A percentile compares a stretch with the other conserved stretches of the same genome.
Conservation (phyloP, 768 basidiomycete genomes). For the Cystofilobasidium bisporidii region DNA sequence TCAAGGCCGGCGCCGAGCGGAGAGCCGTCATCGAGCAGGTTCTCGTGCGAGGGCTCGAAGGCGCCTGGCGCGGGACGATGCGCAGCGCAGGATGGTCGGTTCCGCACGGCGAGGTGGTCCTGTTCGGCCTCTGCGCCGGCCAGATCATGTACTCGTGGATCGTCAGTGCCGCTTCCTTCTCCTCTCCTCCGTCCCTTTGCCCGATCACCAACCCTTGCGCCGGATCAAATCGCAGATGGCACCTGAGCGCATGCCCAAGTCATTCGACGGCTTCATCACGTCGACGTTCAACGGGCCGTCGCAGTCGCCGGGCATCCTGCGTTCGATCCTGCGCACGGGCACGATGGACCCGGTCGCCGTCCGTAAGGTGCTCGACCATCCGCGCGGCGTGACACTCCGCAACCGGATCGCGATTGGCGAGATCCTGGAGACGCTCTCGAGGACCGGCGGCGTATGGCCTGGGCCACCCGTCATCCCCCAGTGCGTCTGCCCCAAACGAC, state of each 20-base stretch:
- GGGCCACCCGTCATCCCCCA: slow-evolving; percentile 8
- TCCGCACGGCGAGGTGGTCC: slow-evolving; percentile 9
- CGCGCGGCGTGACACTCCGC: slow-evolving; percentile 1
- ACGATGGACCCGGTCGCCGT: not conserved
- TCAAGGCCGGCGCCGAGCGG: slow-evolving; percentile 12
- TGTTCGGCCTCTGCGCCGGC: slow-evolving; percentile 20
- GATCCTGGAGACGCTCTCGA: slow-evolving; percentile 1
- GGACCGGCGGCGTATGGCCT: not conserved
- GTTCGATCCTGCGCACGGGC: not conserved
- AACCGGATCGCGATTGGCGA: slow-evolving; percentile 3
- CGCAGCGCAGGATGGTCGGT: not conserved
- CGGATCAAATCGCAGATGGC: not conserved
- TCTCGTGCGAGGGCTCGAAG: slow-evolving; percentile 23
- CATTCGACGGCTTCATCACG: slow-evolving; percentile 16
- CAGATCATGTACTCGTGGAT: slow-evolving; percentile 15
- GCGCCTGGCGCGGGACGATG: slow-evolving; percentile 15
- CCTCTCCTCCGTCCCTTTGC: too few species aligned
- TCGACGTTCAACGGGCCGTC: slow-evolving; percentile 20
- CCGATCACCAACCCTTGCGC: too few species aligned
- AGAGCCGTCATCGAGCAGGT: slow-evolving; percentile 21
- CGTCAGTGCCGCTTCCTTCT: too few species aligned
- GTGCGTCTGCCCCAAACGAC: too few species aligned
- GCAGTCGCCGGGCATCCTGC: slow-evolving; percentile 11
- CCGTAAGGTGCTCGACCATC: slow-evolving; percentile 12
- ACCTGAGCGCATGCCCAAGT: slow-evolving; percentile 11